These are phyloP conservation scores for Phylloporus scabripes DNA, from an alignment of 768 basidiomycete species.

Conservation along the genomic window DNA sequence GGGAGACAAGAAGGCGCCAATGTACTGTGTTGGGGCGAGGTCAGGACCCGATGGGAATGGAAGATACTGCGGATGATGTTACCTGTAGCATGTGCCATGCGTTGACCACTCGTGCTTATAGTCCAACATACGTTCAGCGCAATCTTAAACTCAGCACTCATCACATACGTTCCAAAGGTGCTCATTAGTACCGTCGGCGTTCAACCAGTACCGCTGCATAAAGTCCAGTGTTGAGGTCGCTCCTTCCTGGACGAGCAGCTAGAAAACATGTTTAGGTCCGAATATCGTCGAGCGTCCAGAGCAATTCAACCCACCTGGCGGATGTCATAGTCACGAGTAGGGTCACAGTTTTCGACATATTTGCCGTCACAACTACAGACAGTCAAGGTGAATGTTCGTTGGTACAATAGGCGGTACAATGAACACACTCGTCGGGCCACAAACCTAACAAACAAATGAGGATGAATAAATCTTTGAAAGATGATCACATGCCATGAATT, in stretches of 20 bases:
- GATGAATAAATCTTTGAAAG: not conserved
- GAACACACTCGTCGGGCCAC: slow-evolving; percentile 58
- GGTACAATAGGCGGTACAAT: not conserved
- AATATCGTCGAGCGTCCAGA: not conserved
- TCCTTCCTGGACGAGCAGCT: slow-evolving; percentile 54
- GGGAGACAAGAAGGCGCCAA: slow-evolving; percentile 53
- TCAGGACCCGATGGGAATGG: not conserved
- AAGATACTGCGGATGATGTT: not conserved
- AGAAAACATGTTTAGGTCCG: not conserved
- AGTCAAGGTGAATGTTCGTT: not conserved
- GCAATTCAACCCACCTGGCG: slow-evolving; percentile 26
- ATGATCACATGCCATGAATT: slow-evolving; percentile 51
- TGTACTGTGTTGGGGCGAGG: slow-evolving; percentile 39
- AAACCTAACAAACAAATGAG: slow-evolving; percentile 39
- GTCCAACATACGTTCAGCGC: not conserved
- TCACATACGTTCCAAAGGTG: slow-evolving; percentile 62
- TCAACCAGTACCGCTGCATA: slow-evolving; percentile 62
- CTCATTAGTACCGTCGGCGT: slow-evolving; percentile 55
- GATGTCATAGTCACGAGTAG: slow-evolving; percentile 43
- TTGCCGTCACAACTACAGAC: slow-evolving; percentile 49
- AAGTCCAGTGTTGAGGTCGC: slow-evolving; percentile 52
- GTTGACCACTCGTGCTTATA: slow-evolving; percentile 65
- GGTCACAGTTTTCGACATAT: slow-evolving; percentile 34
- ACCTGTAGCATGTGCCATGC: slow-evolving; percentile 53
- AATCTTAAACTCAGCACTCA: not conserved